Base-by-base conservation (phyloP, 2,329 filamentous ascomycete genomes). In the Fusarium continuum region DNA sequence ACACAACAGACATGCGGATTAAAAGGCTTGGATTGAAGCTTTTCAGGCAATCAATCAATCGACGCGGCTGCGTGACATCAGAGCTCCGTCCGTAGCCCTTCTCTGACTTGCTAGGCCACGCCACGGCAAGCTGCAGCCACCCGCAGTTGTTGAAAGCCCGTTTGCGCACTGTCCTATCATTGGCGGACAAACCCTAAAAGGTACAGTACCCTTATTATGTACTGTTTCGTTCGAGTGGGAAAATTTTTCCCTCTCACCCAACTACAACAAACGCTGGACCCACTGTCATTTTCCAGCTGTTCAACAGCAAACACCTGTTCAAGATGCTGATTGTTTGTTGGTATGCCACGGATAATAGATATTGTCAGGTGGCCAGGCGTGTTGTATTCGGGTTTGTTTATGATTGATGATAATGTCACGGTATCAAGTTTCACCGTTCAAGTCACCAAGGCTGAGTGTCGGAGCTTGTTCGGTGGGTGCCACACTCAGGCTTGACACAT, bases 231-330 rank as follows among this genome's bases (percentile, higher is more conserved):
- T 49, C 13, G 6, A 28, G 11, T 43, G 38, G 47, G 57, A 65
- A 70, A 71, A 57, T 4, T 50, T 68, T 69, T 55, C 26, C 64
- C 46, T 49, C 48, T 54, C 44, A 29, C 57, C 62, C 57, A 47
- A 55, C 36, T 6, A 47, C 17, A 43, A 6, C 11, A 51, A 69
- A 55, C 31, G 47, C 36, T 44, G 41, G 62, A 34, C 38, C 61
- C 61, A 68, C 64, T 59, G 23, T 69, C 59, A 56, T 64, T 57
- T 60, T 55, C 51, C 35, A 58, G 45, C 39, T 51, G 57, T 29
- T 55, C 46, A 31, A 25, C 25, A 31, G 34, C 20, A 36, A 67
- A 54, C 48, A 29, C 38, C 16, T 39, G 36, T 25, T 22, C 10
- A 20, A 22, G 17, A 31, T 7, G 22, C 45, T 45, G 17, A 11